Percentiles rank a stretch among this genome's conserved stretches.
phyloP scores from a whole-genome alignment of 352 stramenopile species.

The Globisporangium recalcitrans region DNA sequence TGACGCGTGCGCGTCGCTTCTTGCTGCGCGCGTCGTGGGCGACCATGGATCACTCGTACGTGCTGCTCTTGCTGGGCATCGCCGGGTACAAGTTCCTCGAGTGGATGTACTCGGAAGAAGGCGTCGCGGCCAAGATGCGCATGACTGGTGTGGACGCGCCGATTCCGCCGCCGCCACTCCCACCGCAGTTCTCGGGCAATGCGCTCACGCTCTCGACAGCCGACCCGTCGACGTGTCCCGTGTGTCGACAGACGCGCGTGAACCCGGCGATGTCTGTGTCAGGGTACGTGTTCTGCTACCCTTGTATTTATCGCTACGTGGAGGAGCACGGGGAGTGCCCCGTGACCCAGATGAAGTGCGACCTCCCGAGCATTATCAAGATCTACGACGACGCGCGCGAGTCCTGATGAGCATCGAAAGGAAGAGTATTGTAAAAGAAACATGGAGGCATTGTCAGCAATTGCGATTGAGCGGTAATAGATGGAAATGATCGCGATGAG shows the following conservation, averaged over 20 bases:
- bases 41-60: conserved; percentile 76
- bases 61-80: conserved; percentile 69
- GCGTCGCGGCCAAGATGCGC: conserved; percentile 48
- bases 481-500: conserved; percentile 4
- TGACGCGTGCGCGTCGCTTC: conserved; percentile 37
- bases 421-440: neutral
- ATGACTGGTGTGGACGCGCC: conserved; percentile 49
- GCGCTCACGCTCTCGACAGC: conserved; percentile 39
- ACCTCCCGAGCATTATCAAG: conserved; percentile 55
- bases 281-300: conserved; percentile 83
- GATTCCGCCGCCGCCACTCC: conserved; percentile 65
- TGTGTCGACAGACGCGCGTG: conserved; percentile 68
- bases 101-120: conserved; percentile 88
- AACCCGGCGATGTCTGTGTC: conserved; percentile 72
- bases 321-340: conserved; percentile 67
- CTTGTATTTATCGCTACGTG: conserved; percentile 72
- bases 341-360: conserved; percentile 73
- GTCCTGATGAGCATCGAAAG: conserved; percentile 6
- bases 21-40: conserved; percentile 55
- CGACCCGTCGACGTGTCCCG: conserved; percentile 46
- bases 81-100: conserved; percentile 84
- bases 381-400: conserved; percentile 75
- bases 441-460: neutral
- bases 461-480: neutral
- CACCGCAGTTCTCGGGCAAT: conserved; percentile 58